Base-by-base conservation (phyloP, 768 basidiomycete species). In the Hydnum rufescens region DNA sequence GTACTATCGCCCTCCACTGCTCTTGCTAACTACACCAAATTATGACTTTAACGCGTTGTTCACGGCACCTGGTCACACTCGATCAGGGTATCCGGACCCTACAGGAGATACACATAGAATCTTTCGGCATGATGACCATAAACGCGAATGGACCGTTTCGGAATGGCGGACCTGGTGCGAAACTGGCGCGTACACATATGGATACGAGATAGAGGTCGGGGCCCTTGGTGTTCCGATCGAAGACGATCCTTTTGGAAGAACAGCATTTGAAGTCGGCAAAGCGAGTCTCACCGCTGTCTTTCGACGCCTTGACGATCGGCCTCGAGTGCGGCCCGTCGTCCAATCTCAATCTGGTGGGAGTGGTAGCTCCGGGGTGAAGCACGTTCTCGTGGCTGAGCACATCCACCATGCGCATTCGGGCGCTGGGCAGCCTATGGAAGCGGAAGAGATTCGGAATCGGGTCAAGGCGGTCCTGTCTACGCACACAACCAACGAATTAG, bases 21-120 rank as follows among this genome's bases (percentile, higher is more conserved):
- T 88, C 42, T 71, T 93, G 22, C 61, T 90, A 59, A 92, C 88
- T 0, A 93, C 88, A 0, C 88, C 87, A 0, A 84, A 82, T 2
- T 89, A 80, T 66, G 77, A 74, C 1, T 93, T 82, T 70, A 92
- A 88, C 57, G 71, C 70, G 19, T 75, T 78, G 1, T 88, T 86
- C 67, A 73, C 76, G 0, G 62, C 74, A 1, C 82, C 80, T 0
- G 68, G 26, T 16, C 28, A 26, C 8, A 65, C 0, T 65, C 64
- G n/a, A 13, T 26, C 54, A 23, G 86, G 82, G 0, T 77, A 64
- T 60, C 69, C 64, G 0, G 88, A 92, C 64, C 86, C 89, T 2
- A 89, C 86, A 0, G 68, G 71, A 13, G 74, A 82, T 18, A 89
- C 85, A 0, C 61, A 72, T 46, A 74, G 87, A 1, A 64, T 82